Evolutionary conservation across 495 filamentous ascomycete species (phyloP).

Genomic region (Tuber borchii): DNA sequence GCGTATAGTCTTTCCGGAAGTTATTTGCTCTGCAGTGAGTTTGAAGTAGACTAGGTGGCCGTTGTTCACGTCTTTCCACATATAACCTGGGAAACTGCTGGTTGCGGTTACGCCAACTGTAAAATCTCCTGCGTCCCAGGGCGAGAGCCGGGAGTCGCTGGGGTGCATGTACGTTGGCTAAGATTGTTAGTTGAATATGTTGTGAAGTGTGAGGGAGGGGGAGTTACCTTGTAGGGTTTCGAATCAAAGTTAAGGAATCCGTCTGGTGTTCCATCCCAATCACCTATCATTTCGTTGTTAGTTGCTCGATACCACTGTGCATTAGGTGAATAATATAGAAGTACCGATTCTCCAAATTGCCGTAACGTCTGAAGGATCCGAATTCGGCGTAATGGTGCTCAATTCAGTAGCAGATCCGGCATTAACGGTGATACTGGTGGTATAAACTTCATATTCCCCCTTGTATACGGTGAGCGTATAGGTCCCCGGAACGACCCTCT

Average conservation of each 20-base stretch:
- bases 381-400: constrained; percentile 38
- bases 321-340: constrained; percentile 18
- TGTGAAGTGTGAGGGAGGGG: not conserved
- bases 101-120: constrained; percentile 33
- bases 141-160: constrained; percentile 40
- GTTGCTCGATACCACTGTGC: not conserved
- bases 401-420: constrained; percentile 38
- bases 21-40: constrained; percentile 35
- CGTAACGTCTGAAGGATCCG: constrained; percentile 29
- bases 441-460: constrained; percentile 41
- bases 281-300: constrained; percentile 18
- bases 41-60: constrained; percentile 41
- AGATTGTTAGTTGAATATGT: not conserved
- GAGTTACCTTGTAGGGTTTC: constrained; percentile 28
- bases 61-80: constrained; percentile 42
- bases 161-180: constrained; percentile 40
- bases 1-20: constrained; percentile 37
- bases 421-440: constrained; percentile 32
- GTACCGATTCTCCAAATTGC: constrained; percentile 34
- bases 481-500: constrained; percentile 39
- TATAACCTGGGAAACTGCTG: constrained; percentile 37
- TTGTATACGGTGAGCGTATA: constrained; percentile 43
- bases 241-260: constrained; percentile 43
- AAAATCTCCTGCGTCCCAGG: constrained; percentile 39
- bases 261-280: constrained; percentile 42